Conservation (phyloP, 495 filamentous ascomycete genomes). For the Darksidea phi region DNA sequence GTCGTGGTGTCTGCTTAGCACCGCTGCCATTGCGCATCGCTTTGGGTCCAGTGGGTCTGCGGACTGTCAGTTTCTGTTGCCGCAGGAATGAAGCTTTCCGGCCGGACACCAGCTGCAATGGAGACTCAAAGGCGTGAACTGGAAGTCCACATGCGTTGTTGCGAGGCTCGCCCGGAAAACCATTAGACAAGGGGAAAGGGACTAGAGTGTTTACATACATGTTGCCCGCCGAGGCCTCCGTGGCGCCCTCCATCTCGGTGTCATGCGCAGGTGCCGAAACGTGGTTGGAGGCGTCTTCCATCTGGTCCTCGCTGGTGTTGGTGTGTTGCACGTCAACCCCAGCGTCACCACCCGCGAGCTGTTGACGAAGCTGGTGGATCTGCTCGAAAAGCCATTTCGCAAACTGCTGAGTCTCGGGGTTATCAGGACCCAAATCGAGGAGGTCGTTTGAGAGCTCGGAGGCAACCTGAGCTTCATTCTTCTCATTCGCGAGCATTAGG, state of each 20-base stretch:
- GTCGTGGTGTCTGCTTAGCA: slow-evolving; percentile 4
- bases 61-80: slow-evolving; percentile 24
- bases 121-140: background rate
- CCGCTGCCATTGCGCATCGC: slow-evolving; percentile 81
- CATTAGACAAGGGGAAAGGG: background rate
- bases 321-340: slow-evolving; percentile 37
- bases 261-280: slow-evolving; percentile 47
- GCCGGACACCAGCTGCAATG: background rate
- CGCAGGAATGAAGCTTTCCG: background rate
- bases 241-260: slow-evolving; percentile 68
- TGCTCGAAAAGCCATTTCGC: slow-evolving; percentile 89
- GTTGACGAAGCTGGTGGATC: slow-evolving; percentile 63
- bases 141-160: too few relatives aligned
- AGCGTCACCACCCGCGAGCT: slow-evolving; percentile 57
- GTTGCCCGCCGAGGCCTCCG: slow-evolving; percentile 48
- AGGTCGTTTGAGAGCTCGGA: slow-evolving; percentile 86
- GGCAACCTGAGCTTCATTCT: slow-evolving; percentile 84
- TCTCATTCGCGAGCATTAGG: slow-evolving; percentile 92
- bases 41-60: slow-evolving; percentile 88
- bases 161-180: background rate
- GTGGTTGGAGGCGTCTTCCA: slow-evolving; percentile 7
- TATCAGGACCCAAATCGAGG: slow-evolving; percentile 76
- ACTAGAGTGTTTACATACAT: slow-evolving; percentile 59
- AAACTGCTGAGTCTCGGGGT: slow-evolving; percentile 79
- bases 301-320: slow-evolving; percentile 12